Base-by-base conservation (phyloP, 1,284 basidiomycete genomes). In the Cryptococcus wingfieldii region DNA sequence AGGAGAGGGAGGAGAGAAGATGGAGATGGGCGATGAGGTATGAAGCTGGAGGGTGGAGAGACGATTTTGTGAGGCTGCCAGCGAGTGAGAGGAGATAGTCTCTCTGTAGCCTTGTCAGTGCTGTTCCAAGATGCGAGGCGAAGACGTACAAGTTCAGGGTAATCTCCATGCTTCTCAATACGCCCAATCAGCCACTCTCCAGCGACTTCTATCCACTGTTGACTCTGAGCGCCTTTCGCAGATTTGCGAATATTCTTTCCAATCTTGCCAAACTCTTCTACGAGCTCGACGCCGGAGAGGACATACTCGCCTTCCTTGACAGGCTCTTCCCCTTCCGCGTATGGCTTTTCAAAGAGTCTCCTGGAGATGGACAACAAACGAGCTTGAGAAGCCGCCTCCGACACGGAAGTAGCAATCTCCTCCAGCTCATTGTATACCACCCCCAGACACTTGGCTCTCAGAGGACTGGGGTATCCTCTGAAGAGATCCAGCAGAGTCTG, bases 401-500 rank as follows among this genome's bases (percentile, higher is more conserved):
- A 42, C 18, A 65, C 63, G 54, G 76, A 78, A 16, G 57, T 56
- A 2, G 66, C 57, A 2, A 50, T 58, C 1, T 38, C 53, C 19
- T 51, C 50, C 31, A 78, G 49, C 28, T 73, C 68, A 13, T 59
- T 65, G 51, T 77, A 76, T 0, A 77, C 60, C 12, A 64, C 61
- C 1, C 60, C 63, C 10, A 76, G 55, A 14, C 72, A 64, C 50
- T 64, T 67, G 3, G 50, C 38, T 23, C 76, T 48, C 37, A 78
- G 53, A 5, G 74, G 69, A 27, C 70, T 73, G 1, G 77, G 77
- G 57, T 78, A 78, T 6, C 48, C 46, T 47, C 76, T 56, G 28
- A 77, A 59, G 47, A 77, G 60, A 1, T 50, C 18, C 12, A 78
- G 27, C 34, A 78, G 51, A 0, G 45, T 34, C 14, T 67, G 41